Percentiles rank a stretch among this genome's conserved stretches.
phyloP scores from a whole-genome alignment of 2,329 filamentous ascomycete genomes.

The Fusarium praegraminearum region DNA sequence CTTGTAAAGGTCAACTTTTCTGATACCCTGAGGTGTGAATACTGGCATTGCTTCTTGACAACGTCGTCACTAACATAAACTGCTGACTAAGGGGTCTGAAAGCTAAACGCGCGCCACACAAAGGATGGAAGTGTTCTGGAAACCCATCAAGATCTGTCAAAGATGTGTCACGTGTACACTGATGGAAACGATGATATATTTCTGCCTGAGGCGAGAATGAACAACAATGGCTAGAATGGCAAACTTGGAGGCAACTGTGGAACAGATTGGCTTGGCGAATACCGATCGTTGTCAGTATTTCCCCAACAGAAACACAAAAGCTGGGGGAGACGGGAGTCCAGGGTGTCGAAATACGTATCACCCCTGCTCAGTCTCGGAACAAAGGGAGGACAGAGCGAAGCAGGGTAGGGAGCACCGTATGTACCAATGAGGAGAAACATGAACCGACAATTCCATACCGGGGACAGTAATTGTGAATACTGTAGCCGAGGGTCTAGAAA shows the following conservation, averaged over 20 bases:
- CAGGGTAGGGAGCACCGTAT: not conserved
- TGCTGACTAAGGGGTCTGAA: not conserved
- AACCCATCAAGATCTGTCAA: not conserved
- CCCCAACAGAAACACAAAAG: conserved; percentile 16
- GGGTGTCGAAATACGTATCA: conserved; percentile 30
- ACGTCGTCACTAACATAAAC: not conserved
- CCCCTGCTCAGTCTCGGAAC: conserved; percentile 25
- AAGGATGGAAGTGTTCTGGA: not conserved
- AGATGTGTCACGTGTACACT: conserved; percentile 24
- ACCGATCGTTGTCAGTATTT: conserved; percentile 45
- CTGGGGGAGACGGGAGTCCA: conserved; percentile 45
- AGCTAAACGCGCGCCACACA: not conserved
- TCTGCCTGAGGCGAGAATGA: conserved; percentile 15
- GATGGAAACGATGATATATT: not conserved
- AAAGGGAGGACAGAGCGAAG: conserved; percentile 27
- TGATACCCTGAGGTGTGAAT: not conserved
- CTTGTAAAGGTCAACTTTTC: too few species aligned
- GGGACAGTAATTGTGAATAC: conserved; percentile 5
- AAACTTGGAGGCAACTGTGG: conserved; percentile 20
- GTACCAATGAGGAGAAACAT: not conserved
- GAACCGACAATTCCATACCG: conserved; percentile 8
- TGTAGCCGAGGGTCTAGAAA: conserved; percentile 9
- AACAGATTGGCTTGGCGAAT: conserved; percentile 38
- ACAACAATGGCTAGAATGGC: conserved; percentile 14
- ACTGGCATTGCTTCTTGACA: not conserved